These are phyloP conservation scores for Skeletonema potamos DNA, from an alignment of 108 stramenopile genomes.

Conservation along the genomic window DNA sequence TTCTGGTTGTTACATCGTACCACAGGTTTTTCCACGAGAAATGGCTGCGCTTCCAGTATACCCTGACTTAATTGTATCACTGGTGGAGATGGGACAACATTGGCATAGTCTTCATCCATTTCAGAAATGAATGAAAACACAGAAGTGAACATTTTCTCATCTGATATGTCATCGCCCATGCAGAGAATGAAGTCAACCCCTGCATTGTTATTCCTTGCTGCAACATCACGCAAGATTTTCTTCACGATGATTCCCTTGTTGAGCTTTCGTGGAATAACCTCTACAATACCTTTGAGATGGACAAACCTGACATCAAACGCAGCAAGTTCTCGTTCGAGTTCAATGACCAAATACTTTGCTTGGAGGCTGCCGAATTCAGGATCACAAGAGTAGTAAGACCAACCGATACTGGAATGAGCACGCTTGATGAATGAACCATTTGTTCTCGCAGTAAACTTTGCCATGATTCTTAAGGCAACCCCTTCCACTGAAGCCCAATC, in stretches of 20 bases:
- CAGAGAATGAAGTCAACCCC: constrained; percentile 57
- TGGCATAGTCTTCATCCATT: constrained; percentile 42
- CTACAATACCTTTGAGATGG: constrained; percentile 39
- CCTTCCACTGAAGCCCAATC: constrained; percentile 52
- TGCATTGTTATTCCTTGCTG: constrained; percentile 9
- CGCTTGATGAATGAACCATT: constrained; percentile 49
- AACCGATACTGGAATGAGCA: constrained; percentile 57
- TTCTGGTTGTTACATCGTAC: constrained; percentile 28
- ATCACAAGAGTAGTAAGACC: constrained; percentile 75
- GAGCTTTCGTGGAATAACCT: constrained; percentile 38
- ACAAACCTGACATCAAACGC: constrained; percentile 63
- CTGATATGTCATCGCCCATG: constrained; percentile 60
- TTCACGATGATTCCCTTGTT: constrained; percentile 50
- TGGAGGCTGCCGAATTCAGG: constrained; percentile 81
- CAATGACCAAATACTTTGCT: constrained; percentile 58
- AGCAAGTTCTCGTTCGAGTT: constrained; percentile 59
- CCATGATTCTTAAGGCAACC: constrained; percentile 38
- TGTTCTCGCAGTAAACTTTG: constrained; percentile 62
- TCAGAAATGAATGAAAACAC: constrained; percentile 83
- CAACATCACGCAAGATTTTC: constrained; percentile 32
- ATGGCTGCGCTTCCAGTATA: constrained; percentile 4
- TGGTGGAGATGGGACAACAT: constrained; percentile 39
- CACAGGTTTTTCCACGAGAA: constrained; percentile 12
- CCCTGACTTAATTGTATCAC: constrained; percentile 18
- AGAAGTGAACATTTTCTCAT: constrained; percentile 77